Conservation (phyloP, 176 grass and related monocot species). For the Rhynchospora tenuis region DNA sequence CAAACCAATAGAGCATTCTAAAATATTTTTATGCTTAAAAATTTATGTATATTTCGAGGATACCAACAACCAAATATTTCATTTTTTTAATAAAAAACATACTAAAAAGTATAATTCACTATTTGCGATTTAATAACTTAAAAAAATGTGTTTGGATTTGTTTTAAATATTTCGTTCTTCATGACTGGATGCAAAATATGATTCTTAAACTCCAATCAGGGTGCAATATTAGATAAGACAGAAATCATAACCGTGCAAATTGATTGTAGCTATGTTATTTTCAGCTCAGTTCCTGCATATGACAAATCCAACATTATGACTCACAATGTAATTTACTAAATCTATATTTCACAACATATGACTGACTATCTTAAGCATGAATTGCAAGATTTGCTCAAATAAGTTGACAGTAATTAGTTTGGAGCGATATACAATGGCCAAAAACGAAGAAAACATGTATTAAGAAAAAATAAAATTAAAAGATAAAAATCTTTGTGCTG, state of each 20-base stretch:
- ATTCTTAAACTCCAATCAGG: too few species aligned
- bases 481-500: conserved; percentile 66
- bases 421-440: not conserved
- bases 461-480: not conserved
- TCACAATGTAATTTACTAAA: not conserved
- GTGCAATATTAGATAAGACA: too few species aligned
- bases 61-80: too few species aligned
- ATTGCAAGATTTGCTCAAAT: conserved; percentile 16
- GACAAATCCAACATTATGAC: conserved; percentile 1
- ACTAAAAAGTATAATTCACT: too few species aligned
- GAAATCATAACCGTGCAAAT: conserved; percentile 93
- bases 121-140: too few species aligned
- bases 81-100: too few species aligned
- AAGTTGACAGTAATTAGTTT: not conserved
- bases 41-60: too few species aligned
- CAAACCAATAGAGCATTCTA: too few species aligned
- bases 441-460: not conserved
- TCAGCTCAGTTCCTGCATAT: conserved; percentile 73
- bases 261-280: conserved; percentile 75
- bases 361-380: not conserved
- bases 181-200: too few species aligned
- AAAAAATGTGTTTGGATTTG: too few species aligned
- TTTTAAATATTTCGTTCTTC: too few species aligned
- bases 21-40: too few species aligned
- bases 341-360: not conserved